Percentiles rank a stretch among this genome's conserved stretches.
These are phyloP conservation scores for Lactarius akahatsu DNA, from an alignment of 768 basidiomycete genomes.

Conservation along the genomic window DNA sequence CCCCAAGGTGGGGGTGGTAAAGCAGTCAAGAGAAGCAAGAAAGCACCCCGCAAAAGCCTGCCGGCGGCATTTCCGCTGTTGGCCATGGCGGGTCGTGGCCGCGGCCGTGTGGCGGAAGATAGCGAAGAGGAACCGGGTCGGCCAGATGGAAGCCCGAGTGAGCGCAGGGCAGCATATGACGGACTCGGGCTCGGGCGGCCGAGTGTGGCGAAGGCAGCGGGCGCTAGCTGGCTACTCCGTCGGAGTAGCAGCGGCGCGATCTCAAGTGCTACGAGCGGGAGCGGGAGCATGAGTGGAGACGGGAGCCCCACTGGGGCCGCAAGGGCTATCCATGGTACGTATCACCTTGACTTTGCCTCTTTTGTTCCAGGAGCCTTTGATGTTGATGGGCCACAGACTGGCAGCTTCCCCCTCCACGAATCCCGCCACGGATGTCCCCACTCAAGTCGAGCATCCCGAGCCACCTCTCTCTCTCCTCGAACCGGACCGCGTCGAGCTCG, in stretches of 20 bases:
- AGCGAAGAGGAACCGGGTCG: constrained; percentile 58
- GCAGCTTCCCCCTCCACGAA: constrained; percentile 52
- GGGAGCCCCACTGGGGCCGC: constrained; percentile 53
- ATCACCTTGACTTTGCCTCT: constrained; percentile 31
- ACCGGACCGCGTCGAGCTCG: constrained; percentile 56
- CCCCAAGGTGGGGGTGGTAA: constrained; percentile 42
- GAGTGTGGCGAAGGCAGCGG: constrained; percentile 32
- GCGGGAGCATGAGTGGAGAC: constrained; percentile 51
- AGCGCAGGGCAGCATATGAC: constrained; percentile 52
- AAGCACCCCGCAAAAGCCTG: constrained; percentile 66
- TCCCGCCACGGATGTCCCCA: constrained; percentile 51
- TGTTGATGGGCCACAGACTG: constrained; percentile 44
- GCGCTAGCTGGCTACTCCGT: constrained; percentile 64
- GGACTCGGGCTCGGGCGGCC: constrained; percentile 70
- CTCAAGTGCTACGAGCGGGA: constrained; percentile 53
- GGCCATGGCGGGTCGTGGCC: constrained; percentile 30
- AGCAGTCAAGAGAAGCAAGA: constrained; percentile 40
- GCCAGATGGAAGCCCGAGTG: constrained; percentile 55
- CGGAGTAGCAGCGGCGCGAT: constrained; percentile 81
- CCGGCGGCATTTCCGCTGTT: constrained; percentile 65
- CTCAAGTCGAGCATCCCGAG: constrained; percentile 39
- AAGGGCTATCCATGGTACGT: constrained; percentile 54
- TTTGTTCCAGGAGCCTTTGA: constrained; percentile 13
- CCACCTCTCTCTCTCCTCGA: constrained; percentile 39
- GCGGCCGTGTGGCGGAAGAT: constrained; percentile 38